Percentiles rank a stretch among this genome's conserved stretches.
Evolutionary conservation across 768 basidiomycete species (phyloP).

Genomic region (Crucibulum laeve): DNA sequence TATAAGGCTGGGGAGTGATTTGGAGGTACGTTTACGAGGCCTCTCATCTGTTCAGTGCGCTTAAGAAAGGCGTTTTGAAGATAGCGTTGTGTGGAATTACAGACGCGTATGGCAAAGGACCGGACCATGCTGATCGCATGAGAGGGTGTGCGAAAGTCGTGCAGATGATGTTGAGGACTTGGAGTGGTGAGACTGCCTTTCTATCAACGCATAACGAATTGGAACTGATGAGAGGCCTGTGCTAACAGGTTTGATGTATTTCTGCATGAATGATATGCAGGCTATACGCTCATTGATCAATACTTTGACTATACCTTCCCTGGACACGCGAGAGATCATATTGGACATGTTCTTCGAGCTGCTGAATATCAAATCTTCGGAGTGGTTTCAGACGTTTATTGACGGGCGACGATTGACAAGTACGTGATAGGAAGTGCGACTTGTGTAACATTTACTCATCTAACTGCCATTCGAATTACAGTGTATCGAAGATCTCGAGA

Average conservation of each 20-base stretch:
- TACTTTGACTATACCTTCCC: constrained; percentile 82
- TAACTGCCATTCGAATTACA: constrained; percentile 17
- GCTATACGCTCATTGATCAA: constrained; percentile 84
- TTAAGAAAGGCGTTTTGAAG: constrained; percentile 29
- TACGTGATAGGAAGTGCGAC: constrained; percentile 27
- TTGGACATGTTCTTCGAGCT: constrained; percentile 94
- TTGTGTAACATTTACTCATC: background rate
- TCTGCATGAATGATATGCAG: constrained; percentile 85
- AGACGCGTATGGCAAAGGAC: constrained; percentile 84
- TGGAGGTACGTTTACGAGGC: constrained; percentile 61
- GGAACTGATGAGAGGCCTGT: background rate
- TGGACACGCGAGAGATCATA: constrained; percentile 84
- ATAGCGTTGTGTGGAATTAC: constrained; percentile 87
- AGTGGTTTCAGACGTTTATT: constrained; percentile 92
- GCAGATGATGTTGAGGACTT: constrained; percentile 80
- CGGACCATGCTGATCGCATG: constrained; percentile 77
- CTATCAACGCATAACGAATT: background rate
- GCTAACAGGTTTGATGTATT: constrained; percentile 78
- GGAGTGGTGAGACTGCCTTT: constrained; percentile 77
- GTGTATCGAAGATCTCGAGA: constrained; percentile 64
- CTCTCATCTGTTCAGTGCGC: background rate
- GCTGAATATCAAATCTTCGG: constrained; percentile 86
- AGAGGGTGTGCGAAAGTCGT: constrained; percentile 74
- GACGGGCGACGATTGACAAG: constrained; percentile 85
- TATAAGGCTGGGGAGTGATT: constrained; percentile 76